phyloP scores from a whole-genome alignment of 179 eudicot genomes.

The Actinidia polygama region DNA sequence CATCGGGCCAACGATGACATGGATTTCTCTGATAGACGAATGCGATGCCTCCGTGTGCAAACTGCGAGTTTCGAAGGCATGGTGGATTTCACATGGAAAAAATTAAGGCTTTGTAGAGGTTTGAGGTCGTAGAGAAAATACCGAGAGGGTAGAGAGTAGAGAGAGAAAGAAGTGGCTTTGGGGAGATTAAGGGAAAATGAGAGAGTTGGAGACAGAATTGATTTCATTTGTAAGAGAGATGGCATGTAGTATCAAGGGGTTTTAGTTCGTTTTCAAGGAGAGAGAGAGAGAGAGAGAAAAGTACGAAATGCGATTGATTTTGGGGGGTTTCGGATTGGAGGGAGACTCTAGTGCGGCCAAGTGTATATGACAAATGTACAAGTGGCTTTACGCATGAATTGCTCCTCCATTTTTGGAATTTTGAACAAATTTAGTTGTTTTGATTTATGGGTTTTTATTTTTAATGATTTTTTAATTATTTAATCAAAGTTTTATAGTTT shows the following conservation, averaged over 20 bases:
- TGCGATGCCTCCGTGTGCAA: slow-evolving; percentile 27
- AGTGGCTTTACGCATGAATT: no score
- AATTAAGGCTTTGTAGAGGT: slow-evolving; percentile 30
- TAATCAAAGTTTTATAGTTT: no score
- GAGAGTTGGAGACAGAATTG: slow-evolving; percentile 40
- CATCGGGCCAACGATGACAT: slow-evolving; percentile 96
- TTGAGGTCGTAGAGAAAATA: neutral
- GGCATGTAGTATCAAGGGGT: slow-evolving; percentile 21
- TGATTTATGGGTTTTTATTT: no score
- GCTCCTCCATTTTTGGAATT: no score
- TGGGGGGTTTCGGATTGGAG: neutral
- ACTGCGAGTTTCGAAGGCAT: slow-evolving; percentile 15
- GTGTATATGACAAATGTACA: neutral
- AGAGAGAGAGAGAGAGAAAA: neutral
- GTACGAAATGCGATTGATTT: neutral
- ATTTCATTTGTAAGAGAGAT: slow-evolving; percentile 44
- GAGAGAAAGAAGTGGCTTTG: slow-evolving; percentile 4
- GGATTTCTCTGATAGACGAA: slow-evolving; percentile 66
- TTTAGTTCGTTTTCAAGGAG: neutral
- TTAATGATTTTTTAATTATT: no score
- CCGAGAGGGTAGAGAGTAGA: neutral
- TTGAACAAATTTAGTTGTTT: no score
- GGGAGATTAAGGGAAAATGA: slow-evolving; percentile 27
- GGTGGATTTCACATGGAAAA: slow-evolving; percentile 16
- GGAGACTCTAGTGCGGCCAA: neutral